A percentile compares a stretch with the other conserved stretches of the same genome.
These are phyloP conservation scores for Boletus subparvulus DNA, from an alignment of 768 basidiomycete species.

Conservation along the genomic window DNA sequence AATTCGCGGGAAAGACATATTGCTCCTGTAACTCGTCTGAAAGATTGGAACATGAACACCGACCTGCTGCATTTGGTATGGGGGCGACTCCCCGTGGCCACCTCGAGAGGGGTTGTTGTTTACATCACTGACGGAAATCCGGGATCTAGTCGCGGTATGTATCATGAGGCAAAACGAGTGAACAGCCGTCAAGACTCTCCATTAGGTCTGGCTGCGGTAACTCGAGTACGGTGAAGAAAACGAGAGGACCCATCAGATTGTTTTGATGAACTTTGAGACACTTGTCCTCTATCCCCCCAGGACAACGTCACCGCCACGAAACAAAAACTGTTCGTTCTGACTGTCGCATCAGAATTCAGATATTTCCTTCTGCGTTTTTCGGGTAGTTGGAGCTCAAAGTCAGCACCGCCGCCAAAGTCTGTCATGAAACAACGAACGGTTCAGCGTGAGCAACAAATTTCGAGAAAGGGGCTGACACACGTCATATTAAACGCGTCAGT, in stretches of 20 bases:
- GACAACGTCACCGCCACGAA: constrained; percentile 37
- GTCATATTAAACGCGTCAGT: neutral
- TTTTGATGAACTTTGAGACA: constrained; percentile 29
- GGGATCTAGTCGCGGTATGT: constrained; percentile 31
- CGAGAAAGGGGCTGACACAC: neutral
- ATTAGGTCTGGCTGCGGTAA: constrained; percentile 32
- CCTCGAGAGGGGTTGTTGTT: constrained; percentile 20
- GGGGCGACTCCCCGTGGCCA: constrained; percentile 33
- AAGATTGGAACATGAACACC: constrained; percentile 1
- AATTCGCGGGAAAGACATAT: constrained; percentile 37
- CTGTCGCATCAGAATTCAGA: neutral
- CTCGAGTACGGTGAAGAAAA: constrained; percentile 39
- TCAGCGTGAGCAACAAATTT: neutral
- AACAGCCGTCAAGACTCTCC: constrained; percentile 34
- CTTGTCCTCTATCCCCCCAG: constrained; percentile 23
- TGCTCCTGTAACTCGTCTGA: constrained; percentile 26
- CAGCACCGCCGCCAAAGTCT: neutral
- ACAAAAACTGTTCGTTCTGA: constrained; percentile 21
- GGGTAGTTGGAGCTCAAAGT: constrained; percentile 1
- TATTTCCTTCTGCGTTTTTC: constrained; percentile 3
- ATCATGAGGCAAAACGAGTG: constrained; percentile 32
- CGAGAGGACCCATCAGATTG: constrained; percentile 19
- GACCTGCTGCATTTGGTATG: constrained; percentile 34
- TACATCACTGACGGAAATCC: constrained; percentile 27
- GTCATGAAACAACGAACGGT: neutral